Base-by-base conservation (phyloP, 805 yeast species). In the Saccharomycopsis selenospora region DNA sequence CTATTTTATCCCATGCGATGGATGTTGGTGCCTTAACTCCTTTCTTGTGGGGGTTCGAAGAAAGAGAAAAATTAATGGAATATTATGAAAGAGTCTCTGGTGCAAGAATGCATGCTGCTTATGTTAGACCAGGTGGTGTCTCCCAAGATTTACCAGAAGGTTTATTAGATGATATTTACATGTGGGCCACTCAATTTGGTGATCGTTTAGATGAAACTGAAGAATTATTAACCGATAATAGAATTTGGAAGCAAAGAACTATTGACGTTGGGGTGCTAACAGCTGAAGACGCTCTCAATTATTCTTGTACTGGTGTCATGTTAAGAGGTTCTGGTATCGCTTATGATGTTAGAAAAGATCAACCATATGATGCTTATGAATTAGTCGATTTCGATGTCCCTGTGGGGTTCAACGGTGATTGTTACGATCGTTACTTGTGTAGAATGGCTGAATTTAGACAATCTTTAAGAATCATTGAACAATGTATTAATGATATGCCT, bases 161-260 rank as follows among this genome's bases (percentile, higher is more conserved):
- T 46, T 66, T 87, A 61, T 75, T 87, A 59, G 95, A 87, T 66
- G 95, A 87, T 64, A 87, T 87, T 56, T 87, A 85, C 68, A 86
- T 86, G 91, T 87, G 95, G 95, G 95, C 95, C 49, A 87, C 95
- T 22, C 95, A 87, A 71, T 87, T 87, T 58, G 95, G 95, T 63
- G 95, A 87, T 70, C 79, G 95, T 71, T 69, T 87, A 57, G 95
- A 87, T 66, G 95, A 87, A 68, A 81, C 85, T 55, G 95, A 87
- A 70, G 95, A 87, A 68, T 75, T 87, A 69, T 75, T 83, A 56
- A 85, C 95, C 43, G 95, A 85, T 63, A 87, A 87, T 69, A 82
- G 95, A 70, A 87, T 87, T 66, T 87, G 95, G 95, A 83, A 82
- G 69, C 84, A 82, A 64, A 81, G 95, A 72, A 85, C 95, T 23